Conservation (phyloP, 2,329 filamentous ascomycete species). For the Botryotinia convoluta region DNA sequence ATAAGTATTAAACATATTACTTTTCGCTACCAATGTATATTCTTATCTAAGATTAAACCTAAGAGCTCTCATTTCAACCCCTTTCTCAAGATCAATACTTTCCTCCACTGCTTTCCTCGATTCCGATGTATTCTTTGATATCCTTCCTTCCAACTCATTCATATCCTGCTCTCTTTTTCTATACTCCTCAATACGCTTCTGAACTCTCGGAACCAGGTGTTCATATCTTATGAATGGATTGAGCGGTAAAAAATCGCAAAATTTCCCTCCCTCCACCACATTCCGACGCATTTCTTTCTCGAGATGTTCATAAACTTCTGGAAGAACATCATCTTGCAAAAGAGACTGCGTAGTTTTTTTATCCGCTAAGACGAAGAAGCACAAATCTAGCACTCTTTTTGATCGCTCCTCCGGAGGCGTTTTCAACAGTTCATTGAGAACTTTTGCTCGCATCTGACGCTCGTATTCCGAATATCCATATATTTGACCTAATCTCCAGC, state of each 20-base stretch:
- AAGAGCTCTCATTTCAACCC: background rate
- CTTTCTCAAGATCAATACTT: background rate
- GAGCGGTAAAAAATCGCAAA: background rate
- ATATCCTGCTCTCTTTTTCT: background rate
- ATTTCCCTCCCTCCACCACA: background rate
- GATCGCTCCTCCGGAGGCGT: background rate
- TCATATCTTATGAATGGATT: background rate
- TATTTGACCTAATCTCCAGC: no score
- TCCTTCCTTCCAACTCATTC: background rate
- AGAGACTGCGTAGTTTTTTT: background rate
- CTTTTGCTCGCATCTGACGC: background rate
- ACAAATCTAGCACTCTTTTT: background rate
- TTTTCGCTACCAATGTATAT: no score
- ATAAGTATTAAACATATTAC: no score
- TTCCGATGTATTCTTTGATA: background rate
- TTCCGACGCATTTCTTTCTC: background rate
- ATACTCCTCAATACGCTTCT: background rate
- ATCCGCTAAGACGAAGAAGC: background rate
- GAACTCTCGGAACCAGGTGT: background rate
- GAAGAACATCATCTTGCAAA: background rate
- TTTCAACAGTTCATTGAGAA: background rate
- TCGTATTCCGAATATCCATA: background rate
- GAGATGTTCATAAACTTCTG: background rate
- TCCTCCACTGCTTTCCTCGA: background rate
- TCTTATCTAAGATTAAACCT: no score